Base-by-base conservation (phyloP, 1,284 basidiomycete genomes). In the Puccinia novopanici region DNA sequence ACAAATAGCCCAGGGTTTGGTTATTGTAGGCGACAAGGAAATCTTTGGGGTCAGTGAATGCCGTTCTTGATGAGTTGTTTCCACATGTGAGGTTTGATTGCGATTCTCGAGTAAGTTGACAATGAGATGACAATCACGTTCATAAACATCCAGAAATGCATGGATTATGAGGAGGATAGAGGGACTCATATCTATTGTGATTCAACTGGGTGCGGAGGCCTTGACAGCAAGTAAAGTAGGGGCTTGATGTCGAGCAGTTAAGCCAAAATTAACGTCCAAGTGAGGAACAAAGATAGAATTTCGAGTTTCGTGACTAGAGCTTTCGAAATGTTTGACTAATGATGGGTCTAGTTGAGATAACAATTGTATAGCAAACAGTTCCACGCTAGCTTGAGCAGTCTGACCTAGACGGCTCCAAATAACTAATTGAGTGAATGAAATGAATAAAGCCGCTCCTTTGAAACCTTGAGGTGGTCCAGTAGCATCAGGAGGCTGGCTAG, bases 161-260 rank as follows among this genome's bases (percentile, higher is more conserved):
- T 61, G 54, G 24, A 74, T 40, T 5, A 74, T 74, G 30, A 74
- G 24, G n/a, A 74, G 40, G 2, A 74, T 74, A 9, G 72, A 57
- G 19, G 72, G 72, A 34, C 72, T 74, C 30, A 74, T 55, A 37
- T 74, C 72, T 27, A 74, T 74, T 15, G 72, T 74, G 50, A 74
- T 74, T 40, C 72, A 54, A 59, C 72, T 74, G 54, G 72, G 72
- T 74, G 72, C 72, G 34, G 72, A 74, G 37, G 72, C 72, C 42
- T 74, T 74, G 42, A 74, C 72, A 52, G 72, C 24, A 27, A 74
- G 57, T 22, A 74, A 22, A 9, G 72, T 74, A 42, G 72, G 30
- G 19, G 72, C 72, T 59, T 74, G 72, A 12, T 17, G 54, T 12
- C 72, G 72, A 55, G 72, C 72, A 37, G 72, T 74, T 37, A 74